phyloP scores from a whole-genome alignment of 768 basidiomycete species.

The Coprinopsis cinerea region DNA sequence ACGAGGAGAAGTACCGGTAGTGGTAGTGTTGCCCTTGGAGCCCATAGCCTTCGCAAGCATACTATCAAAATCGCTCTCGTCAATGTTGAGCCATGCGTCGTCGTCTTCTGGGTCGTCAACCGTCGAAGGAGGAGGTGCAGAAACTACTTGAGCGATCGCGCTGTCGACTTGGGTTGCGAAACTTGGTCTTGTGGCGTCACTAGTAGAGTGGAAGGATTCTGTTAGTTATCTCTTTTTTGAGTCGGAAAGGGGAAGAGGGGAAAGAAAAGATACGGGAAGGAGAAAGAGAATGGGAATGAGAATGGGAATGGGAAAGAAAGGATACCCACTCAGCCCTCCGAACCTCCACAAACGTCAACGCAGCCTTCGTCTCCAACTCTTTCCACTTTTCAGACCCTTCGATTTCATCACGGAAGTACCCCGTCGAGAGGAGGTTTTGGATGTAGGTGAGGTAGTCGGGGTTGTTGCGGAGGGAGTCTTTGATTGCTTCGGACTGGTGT shows the following conservation, averaged over 20 bases:
- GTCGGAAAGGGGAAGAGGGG: too few species aligned
- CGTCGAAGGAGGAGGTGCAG: slow-evolving; percentile 20
- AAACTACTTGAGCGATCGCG: slow-evolving; percentile 50
- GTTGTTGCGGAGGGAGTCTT: slow-evolving; percentile 62
- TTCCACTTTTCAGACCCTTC: slow-evolving; percentile 79
- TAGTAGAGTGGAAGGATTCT: too few species aligned
- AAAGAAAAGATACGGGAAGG: too few species aligned
- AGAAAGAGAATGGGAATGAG: neutral
- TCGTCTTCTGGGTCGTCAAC: slow-evolving; percentile 48
- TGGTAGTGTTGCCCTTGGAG: too few species aligned
- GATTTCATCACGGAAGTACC: slow-evolving; percentile 75
- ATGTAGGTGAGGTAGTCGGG: slow-evolving; percentile 69
- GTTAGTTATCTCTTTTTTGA: too few species aligned
- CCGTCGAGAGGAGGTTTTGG: slow-evolving; percentile 50
- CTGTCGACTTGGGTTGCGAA: slow-evolving; percentile 71
- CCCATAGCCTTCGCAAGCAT: slow-evolving; percentile 49
- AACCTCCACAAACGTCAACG: slow-evolving; percentile 54
- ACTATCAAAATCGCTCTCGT: slow-evolving; percentile 69
- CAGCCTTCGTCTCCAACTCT: slow-evolving; percentile 65
- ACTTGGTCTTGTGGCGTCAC: slow-evolving; percentile 59
- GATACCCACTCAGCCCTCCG: slow-evolving; percentile 59
- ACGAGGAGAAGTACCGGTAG: too few species aligned
- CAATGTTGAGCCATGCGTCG: slow-evolving; percentile 85
- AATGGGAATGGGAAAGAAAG: neutral
- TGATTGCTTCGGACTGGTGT: slow-evolving; percentile 53